Evolutionary conservation across 257 asterid genomes (phyloP).

Genomic region (Plantago elongata): DNA sequence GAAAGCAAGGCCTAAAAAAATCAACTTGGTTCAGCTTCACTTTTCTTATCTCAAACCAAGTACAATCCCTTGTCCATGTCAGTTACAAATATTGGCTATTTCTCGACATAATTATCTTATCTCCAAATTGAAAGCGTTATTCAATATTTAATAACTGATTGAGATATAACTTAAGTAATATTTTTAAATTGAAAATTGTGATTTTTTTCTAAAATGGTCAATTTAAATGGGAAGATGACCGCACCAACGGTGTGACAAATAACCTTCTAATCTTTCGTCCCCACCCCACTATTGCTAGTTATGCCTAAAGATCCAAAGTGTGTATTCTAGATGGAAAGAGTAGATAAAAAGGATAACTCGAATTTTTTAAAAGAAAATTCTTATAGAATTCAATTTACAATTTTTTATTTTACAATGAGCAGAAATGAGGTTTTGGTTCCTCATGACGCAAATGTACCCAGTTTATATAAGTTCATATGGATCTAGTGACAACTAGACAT

Average conservation of each 20-base stretch:
- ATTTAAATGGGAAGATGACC: too few species aligned
- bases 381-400: too few species aligned
- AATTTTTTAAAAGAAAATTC: background rate
- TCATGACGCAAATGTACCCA: constrained; percentile 7
- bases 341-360: background rate
- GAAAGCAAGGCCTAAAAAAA: background rate
- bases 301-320: constrained; percentile 14
- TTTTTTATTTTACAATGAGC: too few species aligned
- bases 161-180: too few species aligned
- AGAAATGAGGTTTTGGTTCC: background rate
- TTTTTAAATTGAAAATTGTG: too few species aligned
- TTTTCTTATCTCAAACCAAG: constrained; percentile 25
- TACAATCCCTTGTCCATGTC: background rate
- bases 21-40: constrained; percentile 7
- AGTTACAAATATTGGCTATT: constrained; percentile 8
- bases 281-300: constrained; percentile 3
- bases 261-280: constrained; percentile 15
- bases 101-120: too few species aligned
- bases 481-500: too few species aligned
- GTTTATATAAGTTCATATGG: background rate
- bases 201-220: too few species aligned
- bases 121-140: too few species aligned
- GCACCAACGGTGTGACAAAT: too few species aligned
- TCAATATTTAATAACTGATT: too few species aligned
- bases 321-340: constrained; percentile 13